These are phyloP conservation scores for Hymenoscyphus occultus DNA, from an alignment of 2,329 filamentous ascomycete species.

Conservation along the genomic window DNA sequence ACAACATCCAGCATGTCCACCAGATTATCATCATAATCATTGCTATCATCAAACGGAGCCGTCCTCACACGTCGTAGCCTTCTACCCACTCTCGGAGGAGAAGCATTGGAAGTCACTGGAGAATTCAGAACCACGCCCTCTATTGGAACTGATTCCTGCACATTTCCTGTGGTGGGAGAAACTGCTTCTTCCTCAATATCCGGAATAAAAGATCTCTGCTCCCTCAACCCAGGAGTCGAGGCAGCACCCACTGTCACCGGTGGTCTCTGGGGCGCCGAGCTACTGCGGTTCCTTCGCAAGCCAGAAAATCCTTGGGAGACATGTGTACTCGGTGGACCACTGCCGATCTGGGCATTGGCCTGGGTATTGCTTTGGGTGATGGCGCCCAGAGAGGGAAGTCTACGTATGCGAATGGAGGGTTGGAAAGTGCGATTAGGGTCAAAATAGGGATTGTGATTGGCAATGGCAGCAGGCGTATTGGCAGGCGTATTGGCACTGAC, in stretches of 20 bases:
- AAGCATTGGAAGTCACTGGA: neutral
- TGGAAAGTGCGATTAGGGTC: neutral
- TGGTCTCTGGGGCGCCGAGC: constrained; percentile 22
- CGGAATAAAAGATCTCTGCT: constrained; percentile 14
- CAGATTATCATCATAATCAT: constrained; percentile 59
- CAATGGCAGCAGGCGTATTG: no score
- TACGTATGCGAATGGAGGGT: constrained; percentile 12
- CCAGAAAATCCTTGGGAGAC: neutral
- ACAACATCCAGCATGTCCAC: constrained; percentile 68
- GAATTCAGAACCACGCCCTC: neutral
- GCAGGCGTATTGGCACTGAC: no score
- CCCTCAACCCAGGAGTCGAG: neutral
- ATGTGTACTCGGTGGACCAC: neutral
- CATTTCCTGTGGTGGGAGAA: constrained; percentile 14
- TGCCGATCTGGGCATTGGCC: neutral
- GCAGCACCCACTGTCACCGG: constrained; percentile 1
- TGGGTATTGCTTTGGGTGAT: constrained; percentile 3
- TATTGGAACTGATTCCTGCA: neutral
- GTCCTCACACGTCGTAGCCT: constrained; percentile 25
- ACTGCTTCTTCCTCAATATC: constrained; percentile 20
- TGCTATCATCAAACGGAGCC: constrained; percentile 15
- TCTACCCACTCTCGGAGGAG: constrained; percentile 11
- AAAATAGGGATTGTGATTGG: no score
- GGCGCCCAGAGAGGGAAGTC: constrained; percentile 1
- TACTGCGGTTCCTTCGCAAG: constrained; percentile 22